A percentile compares a stretch with the other conserved stretches of the same genome.
Conservation (phyloP, 306 rosid species). For the Quercus glauca region DNA sequence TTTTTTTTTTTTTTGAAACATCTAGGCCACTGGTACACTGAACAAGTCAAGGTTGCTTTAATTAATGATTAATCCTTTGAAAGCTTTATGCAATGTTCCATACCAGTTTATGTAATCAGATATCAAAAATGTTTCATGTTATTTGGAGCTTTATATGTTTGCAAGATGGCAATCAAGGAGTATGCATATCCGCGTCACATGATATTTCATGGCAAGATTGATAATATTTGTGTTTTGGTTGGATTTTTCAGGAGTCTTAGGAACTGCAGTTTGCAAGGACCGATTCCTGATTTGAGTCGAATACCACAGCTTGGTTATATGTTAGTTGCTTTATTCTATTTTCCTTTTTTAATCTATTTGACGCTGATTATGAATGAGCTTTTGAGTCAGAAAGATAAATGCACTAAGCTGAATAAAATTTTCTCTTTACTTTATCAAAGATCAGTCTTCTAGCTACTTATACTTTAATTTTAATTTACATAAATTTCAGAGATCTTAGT, state of each 20-base stretch:
- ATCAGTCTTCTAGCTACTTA: slow-evolving; percentile 1
- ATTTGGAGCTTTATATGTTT: not conserved
- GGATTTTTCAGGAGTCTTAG: slow-evolving; percentile 73
- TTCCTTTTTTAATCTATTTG: not conserved
- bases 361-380: not conserved
- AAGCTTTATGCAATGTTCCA: not conserved
- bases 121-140: not conserved
- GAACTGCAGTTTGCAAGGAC: slow-evolving; percentile 80
- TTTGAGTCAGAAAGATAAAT: not conserved
- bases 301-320: slow-evolving; percentile 57
- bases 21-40: not conserved
- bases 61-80: not conserved
- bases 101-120: not conserved
- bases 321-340: slow-evolving; percentile 47
- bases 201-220: too few species aligned
- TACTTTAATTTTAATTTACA: slow-evolving; percentile 13
- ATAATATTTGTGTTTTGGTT: slow-evolving; percentile 18
- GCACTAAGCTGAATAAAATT: not conserved
- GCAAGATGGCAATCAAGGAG: not conserved
- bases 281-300: slow-evolving; percentile 68
- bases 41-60: not conserved
- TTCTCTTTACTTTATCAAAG: not conserved
- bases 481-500: slow-evolving; percentile 70
- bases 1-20: not conserved
- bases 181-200: too few species aligned